Conservation (phyloP, 495 filamentous ascomycete species). For the Aspergillus funiculosus region DNA sequence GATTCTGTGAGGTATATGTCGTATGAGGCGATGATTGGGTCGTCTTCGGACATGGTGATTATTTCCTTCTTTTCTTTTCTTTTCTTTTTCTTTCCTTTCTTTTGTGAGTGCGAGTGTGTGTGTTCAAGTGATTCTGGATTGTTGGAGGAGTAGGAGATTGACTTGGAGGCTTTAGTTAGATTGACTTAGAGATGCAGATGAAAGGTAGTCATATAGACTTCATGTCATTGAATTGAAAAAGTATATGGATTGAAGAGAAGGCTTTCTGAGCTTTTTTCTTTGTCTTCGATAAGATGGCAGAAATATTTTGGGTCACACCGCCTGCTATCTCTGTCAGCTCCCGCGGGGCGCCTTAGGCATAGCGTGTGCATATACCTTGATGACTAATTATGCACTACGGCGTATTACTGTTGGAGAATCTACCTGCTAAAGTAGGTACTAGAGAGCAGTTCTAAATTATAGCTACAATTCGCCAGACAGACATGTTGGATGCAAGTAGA, state of each 20-base stretch:
- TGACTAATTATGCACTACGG: too few relatives aligned
- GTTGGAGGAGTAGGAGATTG: too few relatives aligned
- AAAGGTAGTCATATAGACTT: background rate
- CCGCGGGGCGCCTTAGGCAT: too few relatives aligned
- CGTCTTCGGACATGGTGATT: constrained; percentile 8
- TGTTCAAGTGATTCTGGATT: background rate
- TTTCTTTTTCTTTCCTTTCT: background rate
- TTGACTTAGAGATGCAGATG: too few relatives aligned
- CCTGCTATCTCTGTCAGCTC: background rate
- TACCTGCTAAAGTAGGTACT: too few relatives aligned
- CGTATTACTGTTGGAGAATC: too few relatives aligned
- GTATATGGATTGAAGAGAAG: background rate
- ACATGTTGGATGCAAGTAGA: too few relatives aligned
- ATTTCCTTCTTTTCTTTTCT: background rate
- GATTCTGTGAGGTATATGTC: constrained; percentile 56
- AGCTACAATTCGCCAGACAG: too few relatives aligned
- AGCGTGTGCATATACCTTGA: too few relatives aligned
- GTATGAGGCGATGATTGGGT: constrained; percentile 55
- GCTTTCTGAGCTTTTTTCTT: constrained; percentile 1
- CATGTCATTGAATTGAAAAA: background rate
- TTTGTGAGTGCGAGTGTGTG: background rate
- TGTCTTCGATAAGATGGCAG: constrained; percentile 8
- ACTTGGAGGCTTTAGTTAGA: too few relatives aligned
- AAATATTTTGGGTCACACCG: constrained; percentile 6
- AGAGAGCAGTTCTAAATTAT: too few relatives aligned